Base-by-base conservation (phyloP, 192 early-diverging fungal species). In the Dissophora ornata region DNA sequence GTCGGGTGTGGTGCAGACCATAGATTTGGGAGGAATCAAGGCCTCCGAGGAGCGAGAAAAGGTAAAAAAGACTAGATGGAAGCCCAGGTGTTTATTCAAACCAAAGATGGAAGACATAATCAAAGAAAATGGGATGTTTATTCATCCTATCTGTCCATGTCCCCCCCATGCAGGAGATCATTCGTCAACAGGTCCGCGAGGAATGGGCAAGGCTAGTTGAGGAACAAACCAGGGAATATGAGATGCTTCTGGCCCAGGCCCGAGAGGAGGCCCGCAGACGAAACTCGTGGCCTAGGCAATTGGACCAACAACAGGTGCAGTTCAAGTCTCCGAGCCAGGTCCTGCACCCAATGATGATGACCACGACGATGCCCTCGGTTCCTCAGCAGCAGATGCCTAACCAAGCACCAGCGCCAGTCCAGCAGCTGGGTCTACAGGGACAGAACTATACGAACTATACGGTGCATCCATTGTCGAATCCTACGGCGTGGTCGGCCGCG, bases 261-360 rank as follows among this genome's bases (percentile, higher is more conserved):
- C 28, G 19, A 29, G 34, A 52, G 19, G 46, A 51, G 26, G 49
- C 32, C 3, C 36, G 36, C 36, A 48, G 56, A 30, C 25, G 67
- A 49, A 61, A 69, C 32, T 44, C 57, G n/a, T 69, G 67, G 67
- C 49, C 67, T 4, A 60, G 48, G 36, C 57, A 42, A 51, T 36
- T 63, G 15, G 46, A 57, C 4, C 58, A 56, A 6, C 59, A 57
- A 15, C 67, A 52, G 26, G 3, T 56, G 4, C 53, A 56, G n/a
- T 30, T 56, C n/a, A 49, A 50, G 40, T 24, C 11, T 30, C 62
- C 62, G 4, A 34, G 28, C 19, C 32, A 51, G 10, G 48, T 64
- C 3, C 26, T 53, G 4, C 62, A 64, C 16, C 62, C 62, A 22
- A 30, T 30, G 18, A 13, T 36, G 53, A 12, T 15, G 5, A 12